A percentile compares a stretch with the other conserved stretches of the same genome.
phyloP scores from a whole-genome alignment of 129 eudicot genomes.

The Dittrichia graveolens region DNA sequence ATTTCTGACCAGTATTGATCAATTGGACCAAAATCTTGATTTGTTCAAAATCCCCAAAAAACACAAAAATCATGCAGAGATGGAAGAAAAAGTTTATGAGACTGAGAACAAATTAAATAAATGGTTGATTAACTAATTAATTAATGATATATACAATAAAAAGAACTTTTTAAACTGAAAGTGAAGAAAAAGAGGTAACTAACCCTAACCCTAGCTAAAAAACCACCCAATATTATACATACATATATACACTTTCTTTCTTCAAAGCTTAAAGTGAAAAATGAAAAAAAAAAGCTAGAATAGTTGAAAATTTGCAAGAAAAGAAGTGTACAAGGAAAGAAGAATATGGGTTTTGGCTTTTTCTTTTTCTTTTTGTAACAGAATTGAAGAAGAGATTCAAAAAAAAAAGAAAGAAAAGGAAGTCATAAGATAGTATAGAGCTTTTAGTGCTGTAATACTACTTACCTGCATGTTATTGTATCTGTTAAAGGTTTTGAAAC shows the following conservation, averaged over 20 bases:
- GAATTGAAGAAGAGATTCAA: constrained; percentile 29
- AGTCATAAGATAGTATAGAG: constrained; percentile 1
- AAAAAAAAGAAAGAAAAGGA: constrained; percentile 15
- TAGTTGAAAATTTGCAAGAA: constrained; percentile 53
- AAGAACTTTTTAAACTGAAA: constrained; percentile 31
- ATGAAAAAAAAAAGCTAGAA: constrained; percentile 32
- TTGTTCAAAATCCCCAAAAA: constrained; percentile 62
- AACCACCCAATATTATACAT: constrained; percentile 25
- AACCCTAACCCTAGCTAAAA: constrained; percentile 43
- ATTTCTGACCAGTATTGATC: constrained; percentile 43
- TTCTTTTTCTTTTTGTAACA: constrained; percentile 41
- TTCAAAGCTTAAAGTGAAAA: constrained; percentile 28
- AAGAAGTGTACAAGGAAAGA: constrained; percentile 43
- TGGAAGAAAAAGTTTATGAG: constrained; percentile 30
- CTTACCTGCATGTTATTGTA: constrained; percentile 98
- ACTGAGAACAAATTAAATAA: constrained; percentile 26
- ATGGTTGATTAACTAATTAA: neutral
- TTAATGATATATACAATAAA: constrained; percentile 18
- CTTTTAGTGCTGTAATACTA: constrained; percentile 27
- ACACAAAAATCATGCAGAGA: constrained; percentile 43
- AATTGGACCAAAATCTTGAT: constrained; percentile 59
- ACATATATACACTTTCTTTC: constrained; percentile 2
- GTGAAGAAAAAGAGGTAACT: constrained; percentile 41
- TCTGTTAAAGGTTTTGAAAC: constrained; percentile 95
- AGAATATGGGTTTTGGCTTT: constrained; percentile 42